Percentiles rank a stretch among this genome's conserved stretches.
These are phyloP conservation scores for Yamadazyma olivae DNA, from an alignment of 805 yeast genomes.

Conservation along the genomic window DNA sequence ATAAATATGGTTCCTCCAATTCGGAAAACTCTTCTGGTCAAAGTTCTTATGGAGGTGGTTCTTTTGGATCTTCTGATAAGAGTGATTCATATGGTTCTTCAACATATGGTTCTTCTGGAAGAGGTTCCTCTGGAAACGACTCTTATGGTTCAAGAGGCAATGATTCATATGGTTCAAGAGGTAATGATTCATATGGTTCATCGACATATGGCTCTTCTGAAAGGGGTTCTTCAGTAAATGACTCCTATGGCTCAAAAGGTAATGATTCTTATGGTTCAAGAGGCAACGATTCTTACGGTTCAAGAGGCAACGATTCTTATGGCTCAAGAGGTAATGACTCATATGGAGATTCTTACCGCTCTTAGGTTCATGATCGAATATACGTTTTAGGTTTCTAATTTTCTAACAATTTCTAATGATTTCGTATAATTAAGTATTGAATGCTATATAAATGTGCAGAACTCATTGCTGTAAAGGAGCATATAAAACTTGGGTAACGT, in stretches of 20 bases:
- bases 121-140: background rate
- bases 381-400: background rate
- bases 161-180: too few species aligned
- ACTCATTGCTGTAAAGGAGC: conserved; percentile 70
- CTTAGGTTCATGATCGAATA: background rate
- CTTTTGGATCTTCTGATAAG: too few species aligned
- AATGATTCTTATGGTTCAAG: conserved; percentile 15
- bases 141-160: background rate
- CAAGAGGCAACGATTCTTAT: conserved; percentile 7
- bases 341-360: too few species aligned
- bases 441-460: background rate
- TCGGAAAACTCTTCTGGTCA: too few species aligned
- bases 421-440: conserved; percentile 10
- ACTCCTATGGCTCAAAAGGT: too few species aligned
- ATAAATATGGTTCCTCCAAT: too few species aligned
- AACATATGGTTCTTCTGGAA: conserved; percentile 15
- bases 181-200: conserved; percentile 16
- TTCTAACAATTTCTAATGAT: conserved; percentile 1
- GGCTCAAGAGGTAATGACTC: too few species aligned
- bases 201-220: conserved; percentile 16
- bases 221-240: conserved; percentile 13
- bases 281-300: conserved; percentile 3
- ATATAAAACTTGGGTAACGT: conserved; percentile 87
- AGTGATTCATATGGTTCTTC: too few species aligned
- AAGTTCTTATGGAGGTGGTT: too few species aligned